Conservation (phyloP, 306 rosid genomes). For the Malus fusca region DNA sequence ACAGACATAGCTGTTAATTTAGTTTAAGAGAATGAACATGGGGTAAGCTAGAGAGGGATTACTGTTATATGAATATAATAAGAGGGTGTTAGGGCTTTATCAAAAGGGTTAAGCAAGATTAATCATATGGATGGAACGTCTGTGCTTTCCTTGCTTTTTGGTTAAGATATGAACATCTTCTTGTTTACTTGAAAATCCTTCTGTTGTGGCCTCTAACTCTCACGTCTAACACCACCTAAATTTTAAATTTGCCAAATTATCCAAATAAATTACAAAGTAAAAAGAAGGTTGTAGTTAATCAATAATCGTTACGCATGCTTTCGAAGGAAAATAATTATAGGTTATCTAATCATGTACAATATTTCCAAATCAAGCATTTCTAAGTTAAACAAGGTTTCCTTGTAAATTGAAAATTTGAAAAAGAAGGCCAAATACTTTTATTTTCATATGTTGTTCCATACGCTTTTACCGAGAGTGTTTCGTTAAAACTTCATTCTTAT, state of each 20-base stretch:
- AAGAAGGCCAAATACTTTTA: too few species aligned
- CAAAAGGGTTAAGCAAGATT: constrained; percentile 59
- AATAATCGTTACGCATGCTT: background rate
- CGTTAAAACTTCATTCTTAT: background rate
- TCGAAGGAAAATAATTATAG: background rate
- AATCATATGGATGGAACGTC: constrained; percentile 48
- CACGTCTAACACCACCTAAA: constrained; percentile 2
- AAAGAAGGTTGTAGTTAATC: background rate
- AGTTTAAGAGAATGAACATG: background rate
- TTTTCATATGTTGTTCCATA: background rate
- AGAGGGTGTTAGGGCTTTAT: constrained; percentile 62
- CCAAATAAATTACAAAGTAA: background rate
- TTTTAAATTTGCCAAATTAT: background rate
- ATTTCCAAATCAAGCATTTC: background rate
- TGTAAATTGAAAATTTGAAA: background rate
- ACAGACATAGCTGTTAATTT: background rate
- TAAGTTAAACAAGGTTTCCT: background rate
- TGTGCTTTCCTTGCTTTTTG: constrained; percentile 51
- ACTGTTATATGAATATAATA: constrained; percentile 1
- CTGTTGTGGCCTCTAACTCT: background rate
- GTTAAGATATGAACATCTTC: constrained; percentile 34
- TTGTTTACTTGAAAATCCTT: background rate
- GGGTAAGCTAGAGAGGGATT: background rate
- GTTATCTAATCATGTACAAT: background rate
- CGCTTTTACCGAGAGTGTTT: background rate